Evolutionary conservation across 148 eudicot species (phyloP), one percentile per base, ranked within the genome.

Genomic region (Spergularia bocconei): DNA sequence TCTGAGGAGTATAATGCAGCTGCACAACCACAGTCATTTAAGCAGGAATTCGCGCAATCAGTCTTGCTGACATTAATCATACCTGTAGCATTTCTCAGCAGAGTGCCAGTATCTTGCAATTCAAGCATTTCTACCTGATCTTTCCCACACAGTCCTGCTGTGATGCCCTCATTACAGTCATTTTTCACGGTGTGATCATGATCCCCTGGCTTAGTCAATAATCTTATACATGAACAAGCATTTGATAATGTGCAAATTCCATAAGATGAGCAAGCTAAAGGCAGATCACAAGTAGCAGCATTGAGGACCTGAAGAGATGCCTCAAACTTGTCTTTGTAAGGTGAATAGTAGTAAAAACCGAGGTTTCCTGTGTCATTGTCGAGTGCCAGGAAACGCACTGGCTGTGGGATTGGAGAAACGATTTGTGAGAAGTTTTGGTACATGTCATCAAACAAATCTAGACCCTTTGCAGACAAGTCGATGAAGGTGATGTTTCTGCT

Each of bases 281-380:
- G 99, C 55, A 92, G 89, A 77, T 92, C 98, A 82, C 99, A 96
- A 0, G 87, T 85, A 15, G 53, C n/a, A 15, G 53, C n/a, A 59
- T 82, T 88, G 8, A 92, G 82, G 44, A 88, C 93, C 73, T 81
- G 83, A 77, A 83, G 90, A 2, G 96, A 90, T 29, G 87, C 74
- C 80, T 88, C 85, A 51, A 96, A 96, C 78, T 81, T 85, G 41
- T 77, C 80, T 3, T 81, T 82, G 53, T 77, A 80, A 1, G 79
- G 76, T 8, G 87, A 83, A 73, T 85, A 92, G 81, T 84, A 86
- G 70, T 92, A 96, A 6, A 96, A 71, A 5, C 90, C 91, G 68
- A 96, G 78, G 71, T 92, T 88, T 11, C 99, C 99, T 3, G 94
- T 92, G 65, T 66, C 74, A 23, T 88, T 92, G 33, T 82, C 88